Base-by-base conservation (phyloP, 768 basidiomycete genomes). In the Amanita molliuscula region DNA sequence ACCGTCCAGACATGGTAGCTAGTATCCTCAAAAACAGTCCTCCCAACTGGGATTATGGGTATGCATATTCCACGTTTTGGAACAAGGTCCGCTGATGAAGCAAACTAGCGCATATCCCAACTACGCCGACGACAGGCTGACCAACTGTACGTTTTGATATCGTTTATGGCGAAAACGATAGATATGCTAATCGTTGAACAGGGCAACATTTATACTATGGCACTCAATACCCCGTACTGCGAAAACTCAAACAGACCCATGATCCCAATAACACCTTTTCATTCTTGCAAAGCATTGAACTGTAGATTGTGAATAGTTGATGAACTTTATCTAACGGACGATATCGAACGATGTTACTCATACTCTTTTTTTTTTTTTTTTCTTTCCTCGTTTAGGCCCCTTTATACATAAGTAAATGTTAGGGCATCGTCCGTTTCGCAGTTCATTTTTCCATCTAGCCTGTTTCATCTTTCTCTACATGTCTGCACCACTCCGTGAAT, bases 31-130 rank as follows among this genome's bases (percentile, higher is more conserved):
- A 61, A 0, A 67, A 70, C 44, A 67, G 59, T 51, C 70, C 70
- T 0, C 37, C 56, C 1, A 51, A 65, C 41, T 71, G 71, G 72
- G 59, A 70, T 47, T 69, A 62, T 46, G 70, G 68, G 70, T 67
- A 50, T 21, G 56, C 50, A 11, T 10, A 5, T 31, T 35, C 10
- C 72, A 75, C 50, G 67, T 69, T 47, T 60, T 35, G 62, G 71
- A 4, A 51, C 57, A n/a, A 59, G 71, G 53, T 66, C 67, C 70
- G 28, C 59, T 65, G 58, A 11, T 2, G 48, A 21, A 16, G 42
- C 11, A 34, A 28, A 23, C 34, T 2, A 38, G 62, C 3, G 63
- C 66, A 28, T 71, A 73, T 51, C 53, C 64, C 4, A 71, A 72
- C 54, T 74, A 74, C 51, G 61, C 69, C 21, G 72, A 74, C 33